A percentile compares a stretch with the other conserved stretches of the same genome.
Conservation (phyloP, 139 green algal species). For the Picochlorum sp. region DNA sequence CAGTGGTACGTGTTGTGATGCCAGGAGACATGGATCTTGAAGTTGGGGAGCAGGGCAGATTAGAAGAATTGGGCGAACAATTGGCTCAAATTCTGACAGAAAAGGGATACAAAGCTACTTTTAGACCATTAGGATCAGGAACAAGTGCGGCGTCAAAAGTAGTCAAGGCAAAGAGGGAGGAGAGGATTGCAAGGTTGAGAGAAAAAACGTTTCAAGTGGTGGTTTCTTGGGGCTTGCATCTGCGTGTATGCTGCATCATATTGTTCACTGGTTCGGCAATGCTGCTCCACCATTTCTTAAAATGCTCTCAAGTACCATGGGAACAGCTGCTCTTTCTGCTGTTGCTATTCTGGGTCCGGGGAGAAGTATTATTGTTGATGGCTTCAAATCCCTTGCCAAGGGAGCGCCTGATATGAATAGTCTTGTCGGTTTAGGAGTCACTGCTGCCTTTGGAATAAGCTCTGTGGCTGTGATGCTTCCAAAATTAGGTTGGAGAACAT, state of each 20-base stretch:
- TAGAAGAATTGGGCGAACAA: neutral
- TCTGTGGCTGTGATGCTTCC: constrained; percentile 64
- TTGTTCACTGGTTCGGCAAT: constrained; percentile 45
- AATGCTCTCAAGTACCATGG: constrained; percentile 49
- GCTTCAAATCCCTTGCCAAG: constrained; percentile 47
- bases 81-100: constrained; percentile 29
- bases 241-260: constrained; percentile 66
- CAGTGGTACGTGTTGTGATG: constrained; percentile 46
- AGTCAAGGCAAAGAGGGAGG: constrained; percentile 47
- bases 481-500: constrained; percentile 77
- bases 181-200: constrained; percentile 40
- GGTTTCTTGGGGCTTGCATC: constrained; percentile 67
- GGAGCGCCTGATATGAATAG: constrained; percentile 94
- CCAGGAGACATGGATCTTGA: constrained; percentile 4
- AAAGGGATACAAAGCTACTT: constrained; percentile 17
- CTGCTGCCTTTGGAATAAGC: constrained; percentile 74
- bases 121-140: constrained; percentile 11
- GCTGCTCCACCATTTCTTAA: constrained; percentile 48
- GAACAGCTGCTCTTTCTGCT: constrained; percentile 65
- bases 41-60: neutral
- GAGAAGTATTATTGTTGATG: constrained; percentile 59
- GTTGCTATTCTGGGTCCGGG: constrained; percentile 73
- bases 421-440: constrained; percentile 85
- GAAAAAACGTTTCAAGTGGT: constrained; percentile 51
- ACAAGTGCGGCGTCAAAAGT: constrained; percentile 17